Percentiles rank a stretch among this genome's conserved stretches.
These are phyloP conservation scores for Epichloe sylvatica DNA, from an alignment of 2,329 filamentous ascomycete genomes.

Conservation along the genomic window DNA sequence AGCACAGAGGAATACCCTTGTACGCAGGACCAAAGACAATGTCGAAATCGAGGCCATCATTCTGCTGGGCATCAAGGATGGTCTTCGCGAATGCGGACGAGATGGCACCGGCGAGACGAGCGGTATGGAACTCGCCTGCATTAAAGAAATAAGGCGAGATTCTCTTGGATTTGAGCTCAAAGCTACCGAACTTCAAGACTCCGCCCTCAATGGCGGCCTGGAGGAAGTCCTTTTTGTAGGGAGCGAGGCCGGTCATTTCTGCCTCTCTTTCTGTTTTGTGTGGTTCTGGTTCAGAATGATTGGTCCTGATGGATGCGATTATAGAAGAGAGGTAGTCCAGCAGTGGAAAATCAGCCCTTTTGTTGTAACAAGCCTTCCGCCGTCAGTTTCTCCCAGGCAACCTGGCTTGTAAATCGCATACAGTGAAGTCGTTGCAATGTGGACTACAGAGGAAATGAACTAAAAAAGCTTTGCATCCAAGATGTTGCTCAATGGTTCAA, in stretches of 20 bases:
- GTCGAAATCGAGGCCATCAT: slow-evolving; percentile 49
- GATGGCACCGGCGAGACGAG: slow-evolving; percentile 62
- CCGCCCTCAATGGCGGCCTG: slow-evolving; percentile 51
- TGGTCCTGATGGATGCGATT: background rate
- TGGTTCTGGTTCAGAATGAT: background rate
- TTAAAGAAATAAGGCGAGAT: slow-evolving; percentile 97
- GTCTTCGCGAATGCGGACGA: slow-evolving; percentile 65
- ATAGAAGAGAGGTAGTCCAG: background rate
- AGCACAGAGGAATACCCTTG: slow-evolving; percentile 89
- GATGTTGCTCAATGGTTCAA: background rate
- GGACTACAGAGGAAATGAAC: background rate
- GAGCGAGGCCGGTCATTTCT: slow-evolving; percentile 26
- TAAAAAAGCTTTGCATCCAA: background rate
- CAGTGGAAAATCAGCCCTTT: background rate
- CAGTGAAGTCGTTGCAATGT: no score
- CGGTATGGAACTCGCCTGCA: slow-evolving; percentile 77
- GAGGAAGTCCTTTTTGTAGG: slow-evolving; percentile 67
- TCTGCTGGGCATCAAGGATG: slow-evolving; percentile 35
- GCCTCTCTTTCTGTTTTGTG: background rate
- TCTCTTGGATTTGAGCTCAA: slow-evolving; percentile 85
- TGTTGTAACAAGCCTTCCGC: background rate
- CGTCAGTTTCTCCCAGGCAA: background rate
- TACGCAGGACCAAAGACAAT: slow-evolving; percentile 90
- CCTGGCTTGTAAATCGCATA: no score
- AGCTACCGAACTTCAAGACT: slow-evolving; percentile 69